Evolutionary conservation across 1,284 basidiomycete genomes (phyloP).

Genomic region (Rhodotorula sp.): DNA sequence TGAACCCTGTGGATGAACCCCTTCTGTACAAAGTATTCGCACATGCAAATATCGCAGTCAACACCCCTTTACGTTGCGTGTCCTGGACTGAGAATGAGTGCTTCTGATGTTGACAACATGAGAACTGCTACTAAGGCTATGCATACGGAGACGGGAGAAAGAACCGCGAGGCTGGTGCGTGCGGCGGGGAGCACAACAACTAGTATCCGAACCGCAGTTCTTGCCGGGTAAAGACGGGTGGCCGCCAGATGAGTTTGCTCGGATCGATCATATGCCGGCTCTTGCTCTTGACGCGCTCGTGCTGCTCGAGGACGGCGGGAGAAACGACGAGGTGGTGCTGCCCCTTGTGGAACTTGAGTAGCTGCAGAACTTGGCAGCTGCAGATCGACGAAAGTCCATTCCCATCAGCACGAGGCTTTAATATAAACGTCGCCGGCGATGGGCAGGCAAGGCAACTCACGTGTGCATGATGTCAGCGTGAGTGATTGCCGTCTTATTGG

Average conservation of each 20-base stretch:
- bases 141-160: neutral
- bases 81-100: neutral
- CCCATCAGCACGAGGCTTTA: too few relatives aligned
- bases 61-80: too few relatives aligned
- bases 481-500: constrained; percentile 92
- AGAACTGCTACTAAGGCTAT: neutral
- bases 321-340: constrained; percentile 91
- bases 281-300: constrained; percentile 80
- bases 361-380: constrained; percentile 87
- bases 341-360: constrained; percentile 96
- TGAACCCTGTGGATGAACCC: neutral
- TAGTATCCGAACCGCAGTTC: constrained; percentile 40
- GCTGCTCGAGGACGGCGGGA: constrained; percentile 84
- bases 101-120: neutral
- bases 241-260: constrained; percentile 84
- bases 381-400: neutral
- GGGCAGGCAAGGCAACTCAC: constrained; percentile 56
- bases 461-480: constrained; percentile 98
- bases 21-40: neutral
- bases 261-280: constrained; percentile 75
- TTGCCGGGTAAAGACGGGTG: constrained; percentile 53
- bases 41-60: too few relatives aligned
- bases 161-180: neutral
- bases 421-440: neutral
- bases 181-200: neutral